Conservation (phyloP, 768 basidiomycete species). For the Leccinum subgranulosum region DNA sequence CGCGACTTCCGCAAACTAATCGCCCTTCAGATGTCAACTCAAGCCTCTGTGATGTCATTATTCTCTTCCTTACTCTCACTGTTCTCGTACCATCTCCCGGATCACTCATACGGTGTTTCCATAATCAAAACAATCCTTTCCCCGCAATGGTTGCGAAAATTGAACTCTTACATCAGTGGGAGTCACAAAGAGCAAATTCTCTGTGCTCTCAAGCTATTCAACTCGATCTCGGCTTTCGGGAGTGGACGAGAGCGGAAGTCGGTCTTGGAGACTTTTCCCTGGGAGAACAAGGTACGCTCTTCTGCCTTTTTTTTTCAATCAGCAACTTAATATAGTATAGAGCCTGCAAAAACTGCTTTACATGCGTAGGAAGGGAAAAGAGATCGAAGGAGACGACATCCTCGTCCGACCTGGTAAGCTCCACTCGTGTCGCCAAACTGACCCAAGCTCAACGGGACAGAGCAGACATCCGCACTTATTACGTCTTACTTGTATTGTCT, state of each 20-base stretch:
- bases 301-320: background rate
- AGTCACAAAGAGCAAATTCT: slow-evolving; percentile 65
- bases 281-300: slow-evolving; percentile 67
- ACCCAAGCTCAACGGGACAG: slow-evolving; percentile 2
- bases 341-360: slow-evolving; percentile 61
- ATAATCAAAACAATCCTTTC: slow-evolving; percentile 61
- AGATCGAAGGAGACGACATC: slow-evolving; percentile 34
- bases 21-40: slow-evolving; percentile 37
- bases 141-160: slow-evolving; percentile 48
- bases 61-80: slow-evolving; percentile 61
- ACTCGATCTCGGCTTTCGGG: slow-evolving; percentile 58
- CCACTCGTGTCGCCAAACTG: background rate
- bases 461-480: slow-evolving; percentile 77
- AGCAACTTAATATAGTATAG: slow-evolving; percentile 33
- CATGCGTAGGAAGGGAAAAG: slow-evolving; percentile 64
- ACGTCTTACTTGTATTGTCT: slow-evolving; percentile 68
- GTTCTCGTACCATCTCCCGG: slow-evolving; percentile 64
- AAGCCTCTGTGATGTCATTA: slow-evolving; percentile 46
- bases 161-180: slow-evolving; percentile 63
- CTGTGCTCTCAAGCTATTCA: slow-evolving; percentile 61
- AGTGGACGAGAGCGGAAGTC: slow-evolving; percentile 62
- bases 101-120: slow-evolving; percentile 59
- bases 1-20: background rate
- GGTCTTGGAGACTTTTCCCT: slow-evolving; percentile 67
- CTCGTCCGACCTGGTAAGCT: slow-evolving; percentile 56